Percentiles rank a stretch among this genome's conserved stretches.
Conservation (phyloP, 2,329 filamentous ascomycete genomes). For the Fusarium sp. region DNA sequence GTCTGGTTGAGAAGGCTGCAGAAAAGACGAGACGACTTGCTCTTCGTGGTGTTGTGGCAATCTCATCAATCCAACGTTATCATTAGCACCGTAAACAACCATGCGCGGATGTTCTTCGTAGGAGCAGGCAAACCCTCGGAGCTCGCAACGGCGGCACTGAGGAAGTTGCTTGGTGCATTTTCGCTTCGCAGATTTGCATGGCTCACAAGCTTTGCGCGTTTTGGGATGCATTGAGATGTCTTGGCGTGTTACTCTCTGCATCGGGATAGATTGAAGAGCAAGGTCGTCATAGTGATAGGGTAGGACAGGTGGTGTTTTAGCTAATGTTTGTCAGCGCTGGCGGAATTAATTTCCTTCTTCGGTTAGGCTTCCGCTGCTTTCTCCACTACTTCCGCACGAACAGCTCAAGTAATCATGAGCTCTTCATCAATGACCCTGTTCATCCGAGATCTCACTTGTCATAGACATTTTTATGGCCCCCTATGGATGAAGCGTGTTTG, state of each 20-base stretch:
- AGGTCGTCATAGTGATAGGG: neutral
- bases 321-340: neutral
- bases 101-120: conserved; percentile 32
- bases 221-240: neutral
- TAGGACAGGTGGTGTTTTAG: neutral
- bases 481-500: no score
- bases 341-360: neutral
- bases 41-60: neutral
- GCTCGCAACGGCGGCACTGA: conserved; percentile 27
- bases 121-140: conserved; percentile 27
- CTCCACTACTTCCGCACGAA: neutral
- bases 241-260: no score
- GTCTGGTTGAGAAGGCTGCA: neutral
- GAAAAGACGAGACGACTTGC: fast-evolving
- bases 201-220: conserved; percentile 19
- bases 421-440: neutral
- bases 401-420: neutral
- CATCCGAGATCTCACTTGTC: neutral
- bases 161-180: conserved; percentile 36
- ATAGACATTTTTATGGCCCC: no score
- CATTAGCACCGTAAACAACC: conserved; percentile 12
- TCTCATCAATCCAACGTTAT: neutral
- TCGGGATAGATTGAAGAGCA: neutral
- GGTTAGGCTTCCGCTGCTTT: conserved; percentile 14
- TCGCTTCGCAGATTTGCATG: conserved; percentile 32